Conservation (phyloP, 2,329 filamentous ascomycete species). For the Beauveria sp. region DNA sequence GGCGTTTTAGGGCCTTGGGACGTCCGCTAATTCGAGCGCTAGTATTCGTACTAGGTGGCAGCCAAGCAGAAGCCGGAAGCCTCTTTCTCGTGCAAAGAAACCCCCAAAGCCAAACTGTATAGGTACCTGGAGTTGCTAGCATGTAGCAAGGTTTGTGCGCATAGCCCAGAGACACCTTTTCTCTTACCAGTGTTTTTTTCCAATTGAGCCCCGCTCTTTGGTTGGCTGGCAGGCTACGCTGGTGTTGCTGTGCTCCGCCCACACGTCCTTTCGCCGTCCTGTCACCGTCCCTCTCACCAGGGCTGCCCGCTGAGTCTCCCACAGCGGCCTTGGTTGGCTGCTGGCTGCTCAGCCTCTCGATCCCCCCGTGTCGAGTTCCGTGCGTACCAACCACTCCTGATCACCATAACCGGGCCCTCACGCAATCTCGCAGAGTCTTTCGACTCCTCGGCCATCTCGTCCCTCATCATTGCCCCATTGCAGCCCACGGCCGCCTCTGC, state of each 20-base stretch:
- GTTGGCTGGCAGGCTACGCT: neutral
- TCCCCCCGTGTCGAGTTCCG: constrained; percentile 10
- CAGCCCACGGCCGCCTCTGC: neutral
- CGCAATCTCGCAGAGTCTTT: neutral
- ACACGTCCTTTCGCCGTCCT: neutral
- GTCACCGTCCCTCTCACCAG: neutral
- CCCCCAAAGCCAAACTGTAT: too few species aligned
- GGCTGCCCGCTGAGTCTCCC: neutral
- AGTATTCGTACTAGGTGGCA: too few species aligned
- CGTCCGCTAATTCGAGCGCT: neutral
- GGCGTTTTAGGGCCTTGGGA: neutral
- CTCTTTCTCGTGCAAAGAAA: too few species aligned
- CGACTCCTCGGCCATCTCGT: neutral
- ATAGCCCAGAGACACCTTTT: too few species aligned
- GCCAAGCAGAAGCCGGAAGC: too few species aligned
- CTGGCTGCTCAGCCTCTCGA: constrained; percentile 5
- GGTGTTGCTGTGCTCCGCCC: neutral
- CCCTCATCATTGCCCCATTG: neutral
- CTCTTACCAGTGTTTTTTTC: neutral
- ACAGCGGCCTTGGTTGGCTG: neutral
- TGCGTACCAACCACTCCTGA: constrained; percentile 10
- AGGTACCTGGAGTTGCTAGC: too few species aligned
- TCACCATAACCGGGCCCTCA: constrained; percentile 1
- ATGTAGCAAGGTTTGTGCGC: too few species aligned
- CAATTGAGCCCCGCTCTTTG: neutral